These are phyloP conservation scores for Platanthera zijinensis DNA, from an alignment of 106 monocot species.

Conservation along the genomic window DNA sequence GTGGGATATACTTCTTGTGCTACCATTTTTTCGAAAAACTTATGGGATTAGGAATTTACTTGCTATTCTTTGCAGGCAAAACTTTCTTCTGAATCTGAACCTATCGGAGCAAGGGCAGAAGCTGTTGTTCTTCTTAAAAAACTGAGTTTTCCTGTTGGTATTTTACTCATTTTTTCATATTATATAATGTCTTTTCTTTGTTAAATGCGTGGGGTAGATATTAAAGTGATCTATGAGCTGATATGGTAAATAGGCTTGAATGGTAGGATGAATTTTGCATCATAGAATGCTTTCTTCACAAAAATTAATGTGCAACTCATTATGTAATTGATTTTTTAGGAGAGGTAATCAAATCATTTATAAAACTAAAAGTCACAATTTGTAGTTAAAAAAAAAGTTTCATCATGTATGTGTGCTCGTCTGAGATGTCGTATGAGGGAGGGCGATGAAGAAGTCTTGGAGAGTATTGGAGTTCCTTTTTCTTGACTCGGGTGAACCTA, in stretches of 20 bases:
- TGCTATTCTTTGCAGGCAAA: constrained; percentile 45
- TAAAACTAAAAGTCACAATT: neutral
- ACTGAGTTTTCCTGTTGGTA: constrained; percentile 90
- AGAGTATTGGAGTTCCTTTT: too few species aligned
- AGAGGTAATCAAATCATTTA: neutral
- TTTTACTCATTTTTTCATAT: constrained; percentile 20
- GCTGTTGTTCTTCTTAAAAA: constrained; percentile 96
- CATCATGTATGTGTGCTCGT: neutral
- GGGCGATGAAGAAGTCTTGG: too few species aligned
- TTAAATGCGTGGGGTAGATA: neutral
- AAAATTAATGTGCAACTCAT: neutral
- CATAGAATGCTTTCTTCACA: neutral
- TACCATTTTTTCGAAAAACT: neutral
- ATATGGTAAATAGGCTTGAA: neutral
- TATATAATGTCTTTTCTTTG: constrained; percentile 6
- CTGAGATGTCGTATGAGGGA: too few species aligned
- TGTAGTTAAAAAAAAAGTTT: neutral
- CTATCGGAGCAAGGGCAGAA: constrained; percentile 93
- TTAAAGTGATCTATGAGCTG: neutral
- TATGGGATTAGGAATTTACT: neutral
- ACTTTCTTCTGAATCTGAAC: constrained; percentile 78
- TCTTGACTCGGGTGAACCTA: too few species aligned
- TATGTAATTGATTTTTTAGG: neutral
- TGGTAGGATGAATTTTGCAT: neutral
- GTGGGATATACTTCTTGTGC: neutral